Evolutionary conservation across 148 eudicot species (phyloP).

Genomic region (Vaccinium myrtillus): DNA sequence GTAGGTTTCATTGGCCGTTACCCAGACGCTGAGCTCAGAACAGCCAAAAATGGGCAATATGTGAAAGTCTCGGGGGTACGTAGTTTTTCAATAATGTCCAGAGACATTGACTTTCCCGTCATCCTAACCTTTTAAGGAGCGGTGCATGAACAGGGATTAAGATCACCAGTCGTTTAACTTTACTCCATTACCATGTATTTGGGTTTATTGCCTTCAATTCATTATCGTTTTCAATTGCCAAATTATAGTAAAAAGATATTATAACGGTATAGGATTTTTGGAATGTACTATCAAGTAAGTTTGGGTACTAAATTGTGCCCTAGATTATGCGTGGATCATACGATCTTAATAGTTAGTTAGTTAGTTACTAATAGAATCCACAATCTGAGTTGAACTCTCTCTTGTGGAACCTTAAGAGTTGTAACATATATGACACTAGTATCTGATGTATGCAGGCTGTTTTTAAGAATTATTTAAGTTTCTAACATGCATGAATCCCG

Average conservation of each 20-base stretch:
- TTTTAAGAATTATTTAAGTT: not conserved
- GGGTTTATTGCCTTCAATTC: not conserved
- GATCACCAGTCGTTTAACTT: not conserved
- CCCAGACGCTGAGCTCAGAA: conserved; percentile 88
- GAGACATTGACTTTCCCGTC: not conserved
- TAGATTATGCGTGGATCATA: not conserved
- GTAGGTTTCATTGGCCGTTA: conserved; percentile 62
- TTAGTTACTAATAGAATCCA: not conserved
- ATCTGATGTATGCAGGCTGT: not conserved
- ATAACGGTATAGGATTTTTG: not conserved
- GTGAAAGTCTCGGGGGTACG: conserved; percentile 98
- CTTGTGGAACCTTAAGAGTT: not conserved
- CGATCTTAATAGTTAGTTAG: not conserved
- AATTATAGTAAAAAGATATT: not conserved
- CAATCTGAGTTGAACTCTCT: not conserved
- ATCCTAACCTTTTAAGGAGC: conserved; percentile 6
- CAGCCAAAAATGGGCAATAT: conserved; percentile 87
- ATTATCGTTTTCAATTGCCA: not conserved
- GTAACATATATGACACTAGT: not conserved
- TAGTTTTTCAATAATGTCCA: conserved; percentile 22
- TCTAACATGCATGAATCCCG: not conserved
- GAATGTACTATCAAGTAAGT: not conserved
- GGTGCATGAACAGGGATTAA: conserved; percentile 24
- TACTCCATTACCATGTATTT: not conserved
- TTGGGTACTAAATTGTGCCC: not conserved